A percentile compares a stretch with the other conserved stretches of the same genome.
phyloP scores from a whole-genome alignment of 306 rosid genomes.

The Acmispon strigosus region DNA sequence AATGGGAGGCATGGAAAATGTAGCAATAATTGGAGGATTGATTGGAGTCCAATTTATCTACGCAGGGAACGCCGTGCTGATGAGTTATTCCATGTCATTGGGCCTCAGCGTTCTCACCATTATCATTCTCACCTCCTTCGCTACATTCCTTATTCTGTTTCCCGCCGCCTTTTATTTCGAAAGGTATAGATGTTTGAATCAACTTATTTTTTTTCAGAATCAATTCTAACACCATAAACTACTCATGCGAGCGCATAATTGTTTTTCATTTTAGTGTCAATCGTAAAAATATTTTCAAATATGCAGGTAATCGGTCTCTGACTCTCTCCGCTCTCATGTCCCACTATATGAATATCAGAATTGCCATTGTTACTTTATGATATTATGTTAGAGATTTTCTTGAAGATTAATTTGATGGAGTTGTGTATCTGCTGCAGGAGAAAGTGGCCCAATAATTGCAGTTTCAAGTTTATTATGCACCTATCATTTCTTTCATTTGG shows the following conservation, averaged over 20 bases:
- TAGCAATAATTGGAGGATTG: conserved; percentile 48
- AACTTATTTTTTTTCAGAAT: no score
- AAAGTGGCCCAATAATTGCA: conserved; percentile 52
- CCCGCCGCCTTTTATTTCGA: conserved; percentile 65
- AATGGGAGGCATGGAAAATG: conserved; percentile 38
- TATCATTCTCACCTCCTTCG: conserved; percentile 48
- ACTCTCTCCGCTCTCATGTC: no score
- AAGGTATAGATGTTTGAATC: conserved; percentile 32
- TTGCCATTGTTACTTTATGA: no score
- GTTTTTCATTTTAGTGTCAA: no score
- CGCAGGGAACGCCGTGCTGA: conserved; percentile 59
- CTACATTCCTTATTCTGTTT: conserved; percentile 60
- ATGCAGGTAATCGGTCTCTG: no score
- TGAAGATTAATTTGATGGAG: not conserved
- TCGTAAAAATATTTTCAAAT: no score
- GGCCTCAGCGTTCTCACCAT: conserved; percentile 57
- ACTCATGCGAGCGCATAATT: no score
- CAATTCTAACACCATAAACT: no score
- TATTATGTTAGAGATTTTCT: not conserved
- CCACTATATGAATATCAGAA: no score
- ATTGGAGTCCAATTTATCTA: conserved; percentile 52
- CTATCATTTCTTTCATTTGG: conserved; percentile 56
- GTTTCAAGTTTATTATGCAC: conserved; percentile 43
- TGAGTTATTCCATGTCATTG: conserved; percentile 57
- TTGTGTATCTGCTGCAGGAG: conserved; percentile 36